Base-by-base conservation (phyloP, 495 filamentous ascomycete genomes). In the Aspergillus incahuasiensis region DNA sequence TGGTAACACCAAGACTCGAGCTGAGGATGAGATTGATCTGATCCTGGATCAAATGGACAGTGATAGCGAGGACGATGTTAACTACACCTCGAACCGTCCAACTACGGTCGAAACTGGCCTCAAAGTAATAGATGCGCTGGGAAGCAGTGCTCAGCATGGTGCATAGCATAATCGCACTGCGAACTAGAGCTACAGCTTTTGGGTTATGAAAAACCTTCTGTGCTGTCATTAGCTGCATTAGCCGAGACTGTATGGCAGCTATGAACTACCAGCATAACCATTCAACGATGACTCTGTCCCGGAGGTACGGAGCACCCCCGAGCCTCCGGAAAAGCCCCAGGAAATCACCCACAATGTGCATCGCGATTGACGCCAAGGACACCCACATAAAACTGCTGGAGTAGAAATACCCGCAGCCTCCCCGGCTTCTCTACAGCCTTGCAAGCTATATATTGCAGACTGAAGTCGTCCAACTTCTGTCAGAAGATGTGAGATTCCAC, bases 21-120 rank as follows among this genome's bases (percentile, higher is more conserved):
- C 73, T 32, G 75, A 72, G 0, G 77, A 79, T 49, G 78, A 78
- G 41, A 79, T 82, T 35, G 79, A 82, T 61, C 72, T 74, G 12
- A 66, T 82, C 32, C 54, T 82, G 16, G 78, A 82, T 48, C 74
- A 79, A 50, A 80, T 80, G 75, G 71, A 73, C 51, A 75, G 75
- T 46, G 75, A 74, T 25, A 74, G 72, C 43, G 72, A 75, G 25
- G 70, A 69, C 49, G 68, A 68, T 16, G 61, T 54, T 19, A 60
- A 60, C 8, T 70, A 56, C 50, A 59, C 57, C 30, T 57, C 63
- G 1, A 43, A n/a, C 6, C 49, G 21, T 2, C 47, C 30, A 4
- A 34, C 39, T 0, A 13, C 5, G 16, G 47, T 18, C 4, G 28
- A 38, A 5, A 3, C 32, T 5, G 32, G 19, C 32, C 12, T 34